These are phyloP conservation scores for Neurospora sp. DNA, from an alignment of 495 filamentous ascomycete species.

Conservation along the genomic window DNA sequence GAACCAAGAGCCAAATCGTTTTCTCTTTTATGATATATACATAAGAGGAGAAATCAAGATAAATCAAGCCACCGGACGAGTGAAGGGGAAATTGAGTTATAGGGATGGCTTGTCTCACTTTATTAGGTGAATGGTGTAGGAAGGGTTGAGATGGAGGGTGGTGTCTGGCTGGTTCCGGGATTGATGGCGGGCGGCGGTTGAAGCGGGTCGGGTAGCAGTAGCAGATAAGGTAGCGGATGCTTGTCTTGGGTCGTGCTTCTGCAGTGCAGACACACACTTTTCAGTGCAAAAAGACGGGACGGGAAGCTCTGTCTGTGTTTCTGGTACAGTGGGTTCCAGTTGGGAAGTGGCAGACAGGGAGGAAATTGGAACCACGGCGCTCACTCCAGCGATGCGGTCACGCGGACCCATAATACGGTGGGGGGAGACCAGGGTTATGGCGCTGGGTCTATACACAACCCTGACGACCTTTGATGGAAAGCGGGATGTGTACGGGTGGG, in stretches of 20 bases:
- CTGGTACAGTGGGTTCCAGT: not conserved
- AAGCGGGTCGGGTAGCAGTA: not conserved
- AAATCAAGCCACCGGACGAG: not conserved
- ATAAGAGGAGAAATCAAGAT: not conserved
- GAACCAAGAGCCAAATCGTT: not conserved
- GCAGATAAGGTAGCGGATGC: not conserved
- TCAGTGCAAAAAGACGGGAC: not conserved
- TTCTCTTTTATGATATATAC: not conserved
- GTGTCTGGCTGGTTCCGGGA: not conserved
- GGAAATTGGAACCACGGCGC: constrained; percentile 5
- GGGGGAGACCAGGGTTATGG: not conserved
- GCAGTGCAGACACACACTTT: not conserved
- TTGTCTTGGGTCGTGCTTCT: not conserved
- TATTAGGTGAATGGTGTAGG: not conserved
- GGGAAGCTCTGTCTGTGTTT: not conserved
- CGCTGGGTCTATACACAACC: not conserved
- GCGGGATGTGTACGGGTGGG: not conserved
- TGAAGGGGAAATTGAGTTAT: not conserved
- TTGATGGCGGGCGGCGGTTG: not conserved
- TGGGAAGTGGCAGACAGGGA: not conserved
- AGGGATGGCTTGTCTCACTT: not conserved
- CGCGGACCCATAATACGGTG: constrained; percentile 10
- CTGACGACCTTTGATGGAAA: not conserved
- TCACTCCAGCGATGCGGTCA: constrained; percentile 7
- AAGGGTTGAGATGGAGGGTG: not conserved